Evolutionary conservation across 2,329 filamentous ascomycete species (phyloP), one percentile per base, ranked within the genome.

Genomic region (Aspergillus candidus): DNA sequence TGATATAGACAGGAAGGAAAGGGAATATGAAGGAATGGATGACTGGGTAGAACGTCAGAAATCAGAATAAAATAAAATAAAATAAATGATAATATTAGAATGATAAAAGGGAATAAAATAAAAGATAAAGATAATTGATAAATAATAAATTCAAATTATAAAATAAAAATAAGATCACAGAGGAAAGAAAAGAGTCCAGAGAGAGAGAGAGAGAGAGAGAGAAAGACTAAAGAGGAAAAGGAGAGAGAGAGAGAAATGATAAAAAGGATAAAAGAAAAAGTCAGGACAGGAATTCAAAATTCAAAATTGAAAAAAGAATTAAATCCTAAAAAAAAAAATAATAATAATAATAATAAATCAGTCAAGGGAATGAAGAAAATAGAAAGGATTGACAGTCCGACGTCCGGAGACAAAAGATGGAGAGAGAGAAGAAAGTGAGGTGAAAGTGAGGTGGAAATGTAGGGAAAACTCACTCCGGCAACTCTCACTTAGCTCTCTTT

Each of bases 161-260:
- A 51, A 48, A 48, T 42, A 37, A 32, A 32, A 41, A 45, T 34
- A 47, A 52, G 18, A 39, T 34, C 33, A 43, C 32, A 44, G 44
- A 45, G 33, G 40, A 46, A 44, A 40, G 29, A 53, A 48, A 58
- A 58, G 44, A 47, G 46, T 44, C 50, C 44, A 48, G 49, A 48
- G 47, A 49, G 58, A 51, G 52, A 61, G 51, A 52, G 55, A 56
- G 49, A 49, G 43, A 44, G 43, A 38, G 41, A 54, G 49, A 44
- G 49, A 52, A 54, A 38, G 50, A 49, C 51, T 39, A 51, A 45
- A 46, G 49, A 50, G 48, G 47, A 43, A 43, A 41, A 39, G 39
- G 46, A 47, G 56, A 43, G 40, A 41, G 44, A 37, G 33, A 40
- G 35, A 50, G 15, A 44, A 52, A 46, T 47, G 39, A 49, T 49